phyloP scores from a whole-genome alignment of 305 asterid genomes.

The Solanum hybrid region DNA sequence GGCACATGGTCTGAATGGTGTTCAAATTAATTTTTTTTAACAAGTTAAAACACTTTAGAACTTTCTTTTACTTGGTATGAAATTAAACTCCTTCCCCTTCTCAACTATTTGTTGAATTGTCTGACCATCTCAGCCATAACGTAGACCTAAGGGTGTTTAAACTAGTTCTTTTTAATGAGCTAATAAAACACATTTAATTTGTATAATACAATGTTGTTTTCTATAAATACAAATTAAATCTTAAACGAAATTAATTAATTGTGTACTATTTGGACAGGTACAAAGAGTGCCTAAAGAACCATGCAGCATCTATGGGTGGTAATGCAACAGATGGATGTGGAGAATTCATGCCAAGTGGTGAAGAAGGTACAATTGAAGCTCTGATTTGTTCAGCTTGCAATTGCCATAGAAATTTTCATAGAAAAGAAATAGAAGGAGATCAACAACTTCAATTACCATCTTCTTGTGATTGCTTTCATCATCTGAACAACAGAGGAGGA shows the following conservation, averaged over 20 bases:
- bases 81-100: too few relatives aligned
- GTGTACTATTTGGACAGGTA: conserved; percentile 8
- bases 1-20: neutral
- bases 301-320: conserved; percentile 71
- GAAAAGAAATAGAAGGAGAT: conserved; percentile 44
- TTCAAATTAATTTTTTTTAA: neutral
- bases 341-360: conserved; percentile 57
- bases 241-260: too few relatives aligned
- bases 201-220: neutral
- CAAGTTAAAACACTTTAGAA: neutral
- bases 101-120: neutral
- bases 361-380: conserved; percentile 49
- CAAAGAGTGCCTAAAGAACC: conserved; percentile 66
- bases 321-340: conserved; percentile 71
- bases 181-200: neutral
- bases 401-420: conserved; percentile 71
- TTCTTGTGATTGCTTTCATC: conserved; percentile 5
- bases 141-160: neutral
- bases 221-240: neutral
- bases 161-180: neutral
- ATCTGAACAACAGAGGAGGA: conserved; percentile 9
- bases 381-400: conserved; percentile 65
- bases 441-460: neutral
- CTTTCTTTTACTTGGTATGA: neutral
- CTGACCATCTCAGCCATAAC: neutral